Conservation (phyloP, 257 asterid species). For the Nicotiana attenuata region DNA sequence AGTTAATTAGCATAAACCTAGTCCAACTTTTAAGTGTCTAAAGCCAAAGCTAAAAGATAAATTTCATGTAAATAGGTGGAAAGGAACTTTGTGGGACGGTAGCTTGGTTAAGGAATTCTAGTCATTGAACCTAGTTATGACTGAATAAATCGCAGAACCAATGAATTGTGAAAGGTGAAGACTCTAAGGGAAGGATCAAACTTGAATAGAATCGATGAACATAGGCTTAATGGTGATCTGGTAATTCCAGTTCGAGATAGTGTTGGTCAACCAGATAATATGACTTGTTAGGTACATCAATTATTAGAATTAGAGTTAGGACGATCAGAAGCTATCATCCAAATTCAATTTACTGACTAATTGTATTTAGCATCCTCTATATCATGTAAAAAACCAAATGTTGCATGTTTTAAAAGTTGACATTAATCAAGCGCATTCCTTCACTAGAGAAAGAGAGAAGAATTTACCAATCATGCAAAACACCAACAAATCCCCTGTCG, state of each 20-base stretch:
- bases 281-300: background rate
- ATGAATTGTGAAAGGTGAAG: background rate
- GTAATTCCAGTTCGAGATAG: background rate
- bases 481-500: conserved; percentile 86
- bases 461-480: conserved; percentile 84
- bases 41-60: background rate
- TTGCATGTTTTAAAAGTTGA: background rate
- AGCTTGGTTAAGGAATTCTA: background rate
- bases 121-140: background rate
- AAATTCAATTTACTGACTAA: background rate
- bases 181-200: background rate
- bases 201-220: background rate
- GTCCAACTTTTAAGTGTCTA: background rate
- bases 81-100: background rate
- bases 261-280: background rate
- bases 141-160: background rate
- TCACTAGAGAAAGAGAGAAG: background rate
- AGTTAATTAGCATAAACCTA: background rate
- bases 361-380: background rate
- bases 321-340: background rate
- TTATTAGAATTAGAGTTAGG: background rate
- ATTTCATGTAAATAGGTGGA: background rate
- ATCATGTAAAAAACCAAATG: background rate
- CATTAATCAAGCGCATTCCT: background rate
- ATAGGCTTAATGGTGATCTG: background rate